These are phyloP conservation scores for Phylloporus sp. DNA, from an alignment of 768 basidiomycete genomes.

Conservation along the genomic window DNA sequence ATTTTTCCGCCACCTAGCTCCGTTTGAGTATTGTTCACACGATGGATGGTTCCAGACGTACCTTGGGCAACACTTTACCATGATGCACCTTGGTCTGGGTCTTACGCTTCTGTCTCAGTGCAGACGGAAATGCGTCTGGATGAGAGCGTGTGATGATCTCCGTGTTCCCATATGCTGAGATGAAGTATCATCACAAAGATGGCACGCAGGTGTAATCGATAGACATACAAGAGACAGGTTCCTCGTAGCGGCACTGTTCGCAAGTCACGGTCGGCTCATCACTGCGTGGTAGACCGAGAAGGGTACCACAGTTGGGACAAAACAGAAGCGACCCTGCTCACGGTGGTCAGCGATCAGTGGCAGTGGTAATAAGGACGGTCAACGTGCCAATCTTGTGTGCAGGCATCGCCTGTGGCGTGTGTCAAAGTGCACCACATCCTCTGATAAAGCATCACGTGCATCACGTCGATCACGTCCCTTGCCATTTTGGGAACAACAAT, in stretches of 20 bases:
- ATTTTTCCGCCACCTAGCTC: slow-evolving; percentile 79
- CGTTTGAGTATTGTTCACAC: neutral
- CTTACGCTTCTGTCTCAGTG: slow-evolving; percentile 80
- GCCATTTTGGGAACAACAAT: slow-evolving; percentile 21
- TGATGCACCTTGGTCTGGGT: slow-evolving; percentile 83
- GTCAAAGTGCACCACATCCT: slow-evolving; percentile 12
- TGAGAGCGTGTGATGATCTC: slow-evolving; percentile 88
- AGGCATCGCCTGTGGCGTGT: slow-evolving; percentile 1
- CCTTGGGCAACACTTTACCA: slow-evolving; percentile 61
- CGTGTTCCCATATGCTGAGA: slow-evolving; percentile 84
- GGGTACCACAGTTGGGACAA: slow-evolving; percentile 89
- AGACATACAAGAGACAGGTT: slow-evolving; percentile 83
- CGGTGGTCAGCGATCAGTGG: slow-evolving; percentile 1
- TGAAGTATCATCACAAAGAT: neutral
- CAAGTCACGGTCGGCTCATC: slow-evolving; percentile 74
- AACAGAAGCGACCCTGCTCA: slow-evolving; percentile 82
- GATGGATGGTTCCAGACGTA: slow-evolving; percentile 32
- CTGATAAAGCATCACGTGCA: slow-evolving; percentile 18
- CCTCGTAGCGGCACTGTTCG: slow-evolving; percentile 83
- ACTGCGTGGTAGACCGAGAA: slow-evolving; percentile 77
- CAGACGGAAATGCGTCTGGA: slow-evolving; percentile 91
- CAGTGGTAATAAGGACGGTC: neutral
- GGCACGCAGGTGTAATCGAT: neutral
- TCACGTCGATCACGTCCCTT: slow-evolving; percentile 13
- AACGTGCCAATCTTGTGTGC: slow-evolving; percentile 49